Conservation (phyloP, 257 asterid species). For the Cruciata laevipes region DNA sequence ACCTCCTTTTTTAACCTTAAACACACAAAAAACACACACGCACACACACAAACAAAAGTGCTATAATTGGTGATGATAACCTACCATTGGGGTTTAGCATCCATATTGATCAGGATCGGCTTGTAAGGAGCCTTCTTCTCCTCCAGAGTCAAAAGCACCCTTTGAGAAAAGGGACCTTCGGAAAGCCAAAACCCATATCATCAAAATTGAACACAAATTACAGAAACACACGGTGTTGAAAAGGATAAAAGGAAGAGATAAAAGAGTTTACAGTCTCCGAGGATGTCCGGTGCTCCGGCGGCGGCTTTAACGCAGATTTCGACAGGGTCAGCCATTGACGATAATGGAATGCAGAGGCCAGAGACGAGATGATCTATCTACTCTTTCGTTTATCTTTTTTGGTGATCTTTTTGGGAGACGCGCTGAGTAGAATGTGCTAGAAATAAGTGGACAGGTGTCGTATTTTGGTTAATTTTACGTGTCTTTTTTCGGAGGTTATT, state of each 20-base stretch:
- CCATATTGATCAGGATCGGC: slow-evolving; percentile 42
- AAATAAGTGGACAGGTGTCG: not conserved
- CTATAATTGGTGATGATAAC: not conserved
- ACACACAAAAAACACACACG: not conserved
- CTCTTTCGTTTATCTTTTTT: not conserved
- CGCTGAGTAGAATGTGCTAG: slow-evolving; percentile 6
- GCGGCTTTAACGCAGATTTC: slow-evolving; percentile 78
- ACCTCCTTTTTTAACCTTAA: not conserved
- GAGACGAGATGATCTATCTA: not conserved
- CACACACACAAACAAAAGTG: not conserved
- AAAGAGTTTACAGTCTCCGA: slow-evolving; percentile 62
- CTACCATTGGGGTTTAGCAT: slow-evolving; percentile 68
- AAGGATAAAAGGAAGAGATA: not conserved
- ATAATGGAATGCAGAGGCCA: not conserved
- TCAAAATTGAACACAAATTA: not conserved
- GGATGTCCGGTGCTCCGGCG: slow-evolving; percentile 46
- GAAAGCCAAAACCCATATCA: slow-evolving; percentile 13
- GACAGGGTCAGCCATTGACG: slow-evolving; percentile 43
- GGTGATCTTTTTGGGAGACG: not conserved
- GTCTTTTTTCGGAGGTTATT: not conserved
- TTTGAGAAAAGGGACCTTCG: slow-evolving; percentile 70
- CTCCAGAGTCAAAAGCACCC: slow-evolving; percentile 63
- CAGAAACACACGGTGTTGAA: not conserved
- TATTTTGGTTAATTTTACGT: not conserved
- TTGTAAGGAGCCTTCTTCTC: slow-evolving; percentile 60